Base-by-base conservation (phyloP, 2,329 filamentous ascomycete genomes). In the Fusarium goolgardi region DNA sequence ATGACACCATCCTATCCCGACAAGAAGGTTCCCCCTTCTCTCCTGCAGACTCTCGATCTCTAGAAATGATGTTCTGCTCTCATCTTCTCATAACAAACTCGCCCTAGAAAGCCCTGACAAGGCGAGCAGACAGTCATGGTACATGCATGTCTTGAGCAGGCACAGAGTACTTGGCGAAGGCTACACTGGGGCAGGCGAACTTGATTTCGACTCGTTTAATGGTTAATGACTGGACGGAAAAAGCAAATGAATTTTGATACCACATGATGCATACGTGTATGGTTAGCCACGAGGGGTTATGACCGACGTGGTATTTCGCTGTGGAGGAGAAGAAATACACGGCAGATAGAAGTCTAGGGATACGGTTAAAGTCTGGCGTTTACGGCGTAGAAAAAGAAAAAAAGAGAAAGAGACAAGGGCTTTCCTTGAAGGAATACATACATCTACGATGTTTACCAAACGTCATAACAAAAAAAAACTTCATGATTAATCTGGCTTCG, bases 21-120 rank as follows among this genome's bases (percentile, higher is more conserved):
- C 84, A 85, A 59, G 82, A 85, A 47, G 80, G 83, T 23, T 83
- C 84, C 6, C 80, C 83, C 37, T 88, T 88, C 68, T 84, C 80
- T 5, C 80, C 80, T 18, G 79, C 79, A 40, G 80, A 85, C 67
- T 85, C 83, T 11, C 80, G 83, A 32, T 86, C 82, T 39, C 79
- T 83, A 43, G 84, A 86, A 70, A 75, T 86, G 40, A 81, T 81
- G 60, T 84, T 84, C 64, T 84, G 81, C 68, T 82, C 82, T 9
- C 80, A 82, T 44, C 79, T 84, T 39, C 75, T 85, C 34, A 77
- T 84, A 25, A 80, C 80, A 10, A 78, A 77, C 61, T 53, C 67
- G 25, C 71, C 63, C 25, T 73, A 57, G 44, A 34, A 27, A 35
- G 20, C 27, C 40, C 16, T 41, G 21, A 20, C 31, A 35, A 20